Conservation (phyloP, 2,329 filamentous ascomycete genomes). For the Trichoderma koningiopsis region DNA sequence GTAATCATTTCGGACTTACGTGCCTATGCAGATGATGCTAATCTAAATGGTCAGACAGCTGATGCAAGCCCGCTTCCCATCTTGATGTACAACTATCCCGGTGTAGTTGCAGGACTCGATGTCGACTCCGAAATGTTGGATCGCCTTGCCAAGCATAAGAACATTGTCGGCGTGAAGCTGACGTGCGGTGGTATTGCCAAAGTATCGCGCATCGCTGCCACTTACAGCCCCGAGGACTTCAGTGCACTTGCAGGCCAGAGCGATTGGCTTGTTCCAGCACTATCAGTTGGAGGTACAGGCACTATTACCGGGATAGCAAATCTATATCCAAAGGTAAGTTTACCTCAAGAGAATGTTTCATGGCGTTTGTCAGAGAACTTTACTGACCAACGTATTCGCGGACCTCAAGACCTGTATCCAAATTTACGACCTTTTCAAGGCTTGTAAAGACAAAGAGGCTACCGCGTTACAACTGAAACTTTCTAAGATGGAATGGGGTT, state of each 20-base stretch:
- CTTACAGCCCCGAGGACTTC: conserved; percentile 58
- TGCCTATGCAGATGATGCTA: background rate
- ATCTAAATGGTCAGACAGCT: conserved; percentile 47
- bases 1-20: background rate
- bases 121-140: conserved; percentile 66
- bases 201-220: conserved; percentile 60
- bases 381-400: background rate
- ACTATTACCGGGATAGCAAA: conserved; percentile 67
- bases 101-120: conserved; percentile 66
- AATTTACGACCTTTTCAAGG: conserved; percentile 51
- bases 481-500: conserved; percentile 56
- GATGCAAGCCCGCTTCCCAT: conserved; percentile 62
- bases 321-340: conserved; percentile 56
- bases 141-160: conserved; percentile 52
- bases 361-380: too few species aligned
- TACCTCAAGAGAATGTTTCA: background rate
- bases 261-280: conserved; percentile 67
- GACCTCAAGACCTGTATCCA: conserved; percentile 47
- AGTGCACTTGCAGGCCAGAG: conserved; percentile 70
- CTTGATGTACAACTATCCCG: conserved; percentile 74
- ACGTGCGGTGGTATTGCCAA: conserved; percentile 77
- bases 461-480: conserved; percentile 53
- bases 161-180: conserved; percentile 71
- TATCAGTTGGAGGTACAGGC: conserved; percentile 60
- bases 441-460: conserved; percentile 52